Conservation (phyloP, 2,329 filamentous ascomycete species). For the Neobulgaria alba region DNA sequence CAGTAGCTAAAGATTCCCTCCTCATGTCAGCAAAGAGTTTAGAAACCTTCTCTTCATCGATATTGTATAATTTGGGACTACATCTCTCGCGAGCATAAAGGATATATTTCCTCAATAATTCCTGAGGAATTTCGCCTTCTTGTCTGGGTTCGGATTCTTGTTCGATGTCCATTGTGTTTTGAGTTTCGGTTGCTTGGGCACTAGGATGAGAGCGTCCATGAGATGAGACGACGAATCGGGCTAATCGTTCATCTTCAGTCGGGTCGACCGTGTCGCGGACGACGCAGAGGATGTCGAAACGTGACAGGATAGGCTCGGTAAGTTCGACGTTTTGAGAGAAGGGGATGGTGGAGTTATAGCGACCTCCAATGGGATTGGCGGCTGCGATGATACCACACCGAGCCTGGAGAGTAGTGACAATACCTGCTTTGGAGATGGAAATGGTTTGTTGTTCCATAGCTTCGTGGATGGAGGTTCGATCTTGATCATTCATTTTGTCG, state of each 20-base stretch:
- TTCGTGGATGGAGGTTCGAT: slow-evolving; percentile 96
- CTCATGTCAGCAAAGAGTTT: slow-evolving; percentile 94
- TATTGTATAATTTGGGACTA: slow-evolving; percentile 87
- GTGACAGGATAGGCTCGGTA: slow-evolving; percentile 92
- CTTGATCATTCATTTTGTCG: slow-evolving; percentile 99
- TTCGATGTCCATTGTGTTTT: slow-evolving; percentile 55
- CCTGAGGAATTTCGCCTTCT: slow-evolving; percentile 75
- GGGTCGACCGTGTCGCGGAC: slow-evolving; percentile 94
- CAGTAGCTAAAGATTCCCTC: slow-evolving; percentile 82
- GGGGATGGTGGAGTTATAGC: slow-evolving; percentile 92
- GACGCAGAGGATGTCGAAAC: slow-evolving; percentile 95
- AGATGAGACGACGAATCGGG: slow-evolving; percentile 88
- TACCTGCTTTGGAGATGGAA: slow-evolving; percentile 96
- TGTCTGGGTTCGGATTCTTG: slow-evolving; percentile 43
- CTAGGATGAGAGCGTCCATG: slow-evolving; percentile 82
- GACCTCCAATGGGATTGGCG: slow-evolving; percentile 90
- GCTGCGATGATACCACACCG: slow-evolving; percentile 94
- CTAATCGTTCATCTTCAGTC: slow-evolving; percentile 82
- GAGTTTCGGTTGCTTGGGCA: slow-evolving; percentile 32
- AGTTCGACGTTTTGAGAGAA: slow-evolving; percentile 96
- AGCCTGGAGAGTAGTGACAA: slow-evolving; percentile 93
- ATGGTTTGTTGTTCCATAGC: slow-evolving; percentile 99
- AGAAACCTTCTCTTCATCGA: slow-evolving; percentile 95
- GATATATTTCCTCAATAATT: slow-evolving; percentile 91
- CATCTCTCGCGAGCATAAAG: slow-evolving; percentile 87